Evolutionary conservation across 257 asterid species (phyloP).

Genomic region (Nemophila menziesii): DNA sequence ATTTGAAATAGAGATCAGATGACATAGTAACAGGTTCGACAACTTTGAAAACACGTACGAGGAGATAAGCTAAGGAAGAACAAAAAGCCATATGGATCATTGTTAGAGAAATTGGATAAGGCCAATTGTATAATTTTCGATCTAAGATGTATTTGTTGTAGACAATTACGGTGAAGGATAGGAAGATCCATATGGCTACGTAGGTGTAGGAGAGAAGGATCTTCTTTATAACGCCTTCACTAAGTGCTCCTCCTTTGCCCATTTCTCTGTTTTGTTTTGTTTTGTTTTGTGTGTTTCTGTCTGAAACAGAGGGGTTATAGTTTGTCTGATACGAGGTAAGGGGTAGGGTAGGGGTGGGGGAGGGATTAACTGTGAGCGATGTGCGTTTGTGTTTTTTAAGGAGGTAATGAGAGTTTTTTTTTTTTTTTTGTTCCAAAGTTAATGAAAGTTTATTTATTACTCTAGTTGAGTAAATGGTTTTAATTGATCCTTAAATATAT

Average conservation of each 20-base stretch:
- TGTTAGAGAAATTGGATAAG: constrained; percentile 11
- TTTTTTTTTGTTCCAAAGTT: too few species aligned
- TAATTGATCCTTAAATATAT: too few species aligned
- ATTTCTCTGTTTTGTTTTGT: background rate
- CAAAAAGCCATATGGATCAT: constrained; percentile 13
- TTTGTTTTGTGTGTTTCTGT: background rate
- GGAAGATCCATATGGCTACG: constrained; percentile 12
- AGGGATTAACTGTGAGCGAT: background rate
- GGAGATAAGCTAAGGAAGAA: constrained; percentile 7
- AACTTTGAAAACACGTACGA: constrained; percentile 3
- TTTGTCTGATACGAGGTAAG: too few species aligned
- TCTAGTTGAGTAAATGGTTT: too few species aligned
- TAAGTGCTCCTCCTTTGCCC: constrained; percentile 13
- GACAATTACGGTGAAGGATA: constrained; percentile 12
- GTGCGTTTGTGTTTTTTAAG: background rate
- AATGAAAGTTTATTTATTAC: too few species aligned
- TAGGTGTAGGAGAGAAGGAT: constrained; percentile 10
- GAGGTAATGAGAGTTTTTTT: background rate
- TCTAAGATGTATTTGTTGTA: constrained; percentile 12
- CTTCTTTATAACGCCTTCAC: constrained; percentile 12
- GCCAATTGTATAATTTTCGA: constrained; percentile 12
- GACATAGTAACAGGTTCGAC: constrained; percentile 8
- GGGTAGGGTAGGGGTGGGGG: background rate
- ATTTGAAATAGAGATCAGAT: constrained; percentile 5
- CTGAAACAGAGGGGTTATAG: too few species aligned